Evolutionary conservation across 352 stramenopile species (phyloP), one percentile per base, ranked within the genome.

Genomic region (Phytopythium chamaehyphon): DNA sequence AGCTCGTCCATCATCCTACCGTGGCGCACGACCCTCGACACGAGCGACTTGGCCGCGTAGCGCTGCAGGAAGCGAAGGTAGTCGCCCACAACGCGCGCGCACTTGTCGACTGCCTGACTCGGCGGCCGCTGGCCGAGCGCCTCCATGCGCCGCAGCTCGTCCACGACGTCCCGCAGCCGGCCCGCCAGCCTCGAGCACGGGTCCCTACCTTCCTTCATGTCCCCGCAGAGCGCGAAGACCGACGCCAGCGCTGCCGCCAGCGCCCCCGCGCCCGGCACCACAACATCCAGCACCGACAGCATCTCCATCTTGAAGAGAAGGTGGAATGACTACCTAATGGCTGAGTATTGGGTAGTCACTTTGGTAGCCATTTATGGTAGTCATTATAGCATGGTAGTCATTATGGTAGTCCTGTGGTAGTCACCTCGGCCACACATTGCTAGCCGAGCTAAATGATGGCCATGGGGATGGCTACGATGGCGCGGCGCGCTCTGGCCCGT

Each of bases 1-100:
- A 73, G 24, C 43, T 69, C 38, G 12, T 60, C 55, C 55, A 65
- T 62, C 58, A 63, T 47, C 9, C 28, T 18, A 2, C 19, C n/a
- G 28, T 50, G 37, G 16, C 42, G 18, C 4, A 52, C 22, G 7
- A 54, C n/a, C 14, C 55, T 40, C 11, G 40, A 46, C 10, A 50
- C 46, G 2, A 56, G 38, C 22, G 46, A 24, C 8, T 47, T 55
- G 15, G n/a, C 21, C 4, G n/a, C 15, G 23, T 62, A 49, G 12
- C 36, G 31, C n/a, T 58, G 9, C 2, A 63, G 28, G 14, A 49
- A 51, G 8, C 33, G 10, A 2, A 49, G 39, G 7, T 15, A 59
- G 12, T 35, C 26, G 15, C 15, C 14, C 9, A 58, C 19, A 2
- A 54, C 36, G n/a, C 15, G 21, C 23, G 45, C 39, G 46, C 23